Base-by-base conservation (phyloP, 192 early-diverging fungal species). In the Dimargaris cristalligena region DNA sequence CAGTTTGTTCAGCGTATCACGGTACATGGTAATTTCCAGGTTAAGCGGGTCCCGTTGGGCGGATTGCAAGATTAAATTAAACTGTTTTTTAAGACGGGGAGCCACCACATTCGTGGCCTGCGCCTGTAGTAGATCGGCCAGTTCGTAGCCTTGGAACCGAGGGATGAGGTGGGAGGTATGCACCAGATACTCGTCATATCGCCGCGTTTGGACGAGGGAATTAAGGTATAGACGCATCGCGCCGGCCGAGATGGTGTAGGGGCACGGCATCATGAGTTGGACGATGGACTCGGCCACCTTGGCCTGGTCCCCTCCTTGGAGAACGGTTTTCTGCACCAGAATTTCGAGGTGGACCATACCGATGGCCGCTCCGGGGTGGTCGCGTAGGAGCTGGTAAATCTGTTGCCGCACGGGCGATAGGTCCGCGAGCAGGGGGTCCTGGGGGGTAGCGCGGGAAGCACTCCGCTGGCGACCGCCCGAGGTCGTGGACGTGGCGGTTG, bases 341-440 rank as follows among this genome's bases (percentile, higher is more conserved):
- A 72, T 70, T 52, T 76, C 74, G 28, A 76, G 64, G 28, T 60
- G 60, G 45, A 76, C 67, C 74, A 76, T 76, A 52, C 70, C 74
- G 32, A 72, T 55, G 13, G 70, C 71, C 16, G 51, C 68, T 44
- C 60, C 62, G 8, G 71, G 68, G 20, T 65, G 67, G 38, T 60
- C 62, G 2, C 25, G 52, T 58, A 76, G 71, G 22, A 68, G 70
- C 47, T 67, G 65, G 65, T 62, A 23, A 9, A 76, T 68, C 0
- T 65, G 62, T 58, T 62, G 51, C 11, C 74, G 63, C 49, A 71
- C 74, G 2, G 45, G 10, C 18, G 52, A 48, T 11, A 68, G 66
- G 14, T 66, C 69, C 1, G 64, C 63, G 29, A n/a, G n/a, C n/a
- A n/a, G n/a, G n/a, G n/a, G n/a, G n/a, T n/a, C n/a, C n/a, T n/a